Evolutionary conservation across 139 green algal genomes (phyloP).

Genomic region (Coccomyxa sp.): DNA sequence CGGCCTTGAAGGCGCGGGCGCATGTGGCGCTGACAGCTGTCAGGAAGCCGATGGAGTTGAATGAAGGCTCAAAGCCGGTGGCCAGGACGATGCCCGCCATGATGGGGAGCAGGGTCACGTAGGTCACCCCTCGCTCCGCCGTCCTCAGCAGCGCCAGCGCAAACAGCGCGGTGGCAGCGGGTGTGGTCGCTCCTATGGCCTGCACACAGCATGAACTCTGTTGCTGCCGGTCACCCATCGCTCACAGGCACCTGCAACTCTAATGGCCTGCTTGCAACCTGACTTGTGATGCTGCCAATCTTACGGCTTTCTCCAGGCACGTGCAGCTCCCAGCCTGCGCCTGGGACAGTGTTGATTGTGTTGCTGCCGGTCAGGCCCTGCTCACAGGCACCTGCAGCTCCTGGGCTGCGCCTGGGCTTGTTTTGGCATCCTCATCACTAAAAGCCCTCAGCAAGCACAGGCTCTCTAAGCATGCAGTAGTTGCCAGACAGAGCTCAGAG

Average conservation of each 20-base stretch:
- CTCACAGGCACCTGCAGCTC: too few relatives aligned
- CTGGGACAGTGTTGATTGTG: too few relatives aligned
- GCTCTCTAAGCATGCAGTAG: too few relatives aligned
- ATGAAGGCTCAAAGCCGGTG: slow-evolving; percentile 78
- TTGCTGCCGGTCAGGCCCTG: too few relatives aligned
- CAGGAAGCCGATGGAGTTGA: slow-evolving; percentile 85
- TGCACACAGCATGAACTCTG: slow-evolving; percentile 38
- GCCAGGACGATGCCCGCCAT: slow-evolving; percentile 85
- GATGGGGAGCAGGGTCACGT: slow-evolving; percentile 85
- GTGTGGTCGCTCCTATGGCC: slow-evolving; percentile 90
- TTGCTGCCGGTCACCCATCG: background rate
- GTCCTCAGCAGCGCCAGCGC: slow-evolving; percentile 49
- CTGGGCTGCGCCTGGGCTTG: too few relatives aligned
- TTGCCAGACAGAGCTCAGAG: too few relatives aligned
- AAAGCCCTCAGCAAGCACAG: too few relatives aligned
- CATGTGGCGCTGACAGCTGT: slow-evolving; percentile 70
- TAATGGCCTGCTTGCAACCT: too few relatives aligned
- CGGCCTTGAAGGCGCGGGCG: slow-evolving; percentile 69
- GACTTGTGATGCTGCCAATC: too few relatives aligned
- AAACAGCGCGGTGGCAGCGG: slow-evolving; percentile 91
- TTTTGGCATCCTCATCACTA: too few relatives aligned
- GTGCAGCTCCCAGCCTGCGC: too few relatives aligned
- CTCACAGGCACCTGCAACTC: background rate
- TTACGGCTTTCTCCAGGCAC: too few relatives aligned
- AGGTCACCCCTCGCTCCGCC: slow-evolving; percentile 61